Evolutionary conservation across 129 eudicot genomes (phyloP).

Genomic region (Helianthus annuus): HanXRQr2.0-SUNRISE NC_035433.2:31216281-31216780

Average conservation of each 20-base stretch:
- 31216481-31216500: constrained; percentile 68
- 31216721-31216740: constrained; percentile 47
- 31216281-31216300: no score
- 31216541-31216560: constrained; percentile 49
- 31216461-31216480: constrained; percentile 57
- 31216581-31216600: constrained; percentile 59
- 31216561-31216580: constrained; percentile 76
- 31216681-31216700: constrained; percentile 62
- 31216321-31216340: constrained; percentile 32
- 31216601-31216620: constrained; percentile 67
- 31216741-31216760: not conserved
- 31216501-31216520: constrained; percentile 56
- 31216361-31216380: constrained; percentile 28
- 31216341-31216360: constrained; percentile 6
- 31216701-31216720: constrained; percentile 62
- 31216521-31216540: constrained; percentile 37
- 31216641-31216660: constrained; percentile 72
- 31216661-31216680: constrained; percentile 67
- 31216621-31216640: constrained; percentile 51
- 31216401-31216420: constrained; percentile 59
- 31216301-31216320: not conserved
- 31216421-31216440: constrained; percentile 57
- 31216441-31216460: constrained; percentile 53
- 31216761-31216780: not conserved
- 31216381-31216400: constrained; percentile 52